A percentile compares a stretch with the other conserved stretches of the same genome.
phyloP scores from a whole-genome alignment of 2,329 filamentous ascomycete species.

The Monosporascus sp. region DNA sequence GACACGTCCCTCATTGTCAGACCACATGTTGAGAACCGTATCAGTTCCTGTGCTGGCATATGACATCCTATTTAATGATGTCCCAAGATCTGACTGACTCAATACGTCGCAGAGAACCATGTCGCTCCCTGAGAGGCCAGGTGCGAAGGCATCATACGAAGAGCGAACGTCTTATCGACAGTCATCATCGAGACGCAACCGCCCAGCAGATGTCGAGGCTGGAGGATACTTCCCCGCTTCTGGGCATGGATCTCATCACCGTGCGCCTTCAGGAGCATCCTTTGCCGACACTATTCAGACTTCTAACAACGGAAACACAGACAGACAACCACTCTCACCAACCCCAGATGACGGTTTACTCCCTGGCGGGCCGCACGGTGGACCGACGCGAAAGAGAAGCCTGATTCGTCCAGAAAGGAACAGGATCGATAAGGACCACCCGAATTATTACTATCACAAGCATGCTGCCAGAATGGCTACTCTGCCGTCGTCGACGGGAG shows the following conservation, averaged over 20 bases:
- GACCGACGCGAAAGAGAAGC: conserved; percentile 68
- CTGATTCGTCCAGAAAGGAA: conserved; percentile 85
- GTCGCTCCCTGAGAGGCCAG: conserved; percentile 61
- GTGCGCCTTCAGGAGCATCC: conserved; percentile 53
- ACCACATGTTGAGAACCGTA: neutral
- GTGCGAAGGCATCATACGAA: conserved; percentile 53
- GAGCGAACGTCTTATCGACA: conserved; percentile 61
- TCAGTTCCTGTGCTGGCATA: neutral
- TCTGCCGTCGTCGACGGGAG: conserved; percentile 84
- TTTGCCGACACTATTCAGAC: conserved; percentile 53
- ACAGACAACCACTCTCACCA: conserved; percentile 50
- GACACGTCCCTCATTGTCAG: neutral
- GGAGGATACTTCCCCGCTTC: conserved; percentile 45
- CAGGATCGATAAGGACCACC: conserved; percentile 78
- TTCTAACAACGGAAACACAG: conserved; percentile 48
- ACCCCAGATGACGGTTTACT: conserved; percentile 31
- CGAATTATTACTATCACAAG: conserved; percentile 92
- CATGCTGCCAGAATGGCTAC: conserved; percentile 92
- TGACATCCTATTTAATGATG: neutral
- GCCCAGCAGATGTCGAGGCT: conserved; percentile 66
- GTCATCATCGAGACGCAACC: conserved; percentile 60
- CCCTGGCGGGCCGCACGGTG: conserved; percentile 22
- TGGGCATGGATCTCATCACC: conserved; percentile 40
- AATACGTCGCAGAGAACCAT: conserved; percentile 38
- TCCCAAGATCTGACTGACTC: conserved; percentile 9